A percentile compares a stretch with the other conserved stretches of the same genome.
Evolutionary conservation across 352 stramenopile species (phyloP).

Genomic region (Blastocystis sp.): DNA sequence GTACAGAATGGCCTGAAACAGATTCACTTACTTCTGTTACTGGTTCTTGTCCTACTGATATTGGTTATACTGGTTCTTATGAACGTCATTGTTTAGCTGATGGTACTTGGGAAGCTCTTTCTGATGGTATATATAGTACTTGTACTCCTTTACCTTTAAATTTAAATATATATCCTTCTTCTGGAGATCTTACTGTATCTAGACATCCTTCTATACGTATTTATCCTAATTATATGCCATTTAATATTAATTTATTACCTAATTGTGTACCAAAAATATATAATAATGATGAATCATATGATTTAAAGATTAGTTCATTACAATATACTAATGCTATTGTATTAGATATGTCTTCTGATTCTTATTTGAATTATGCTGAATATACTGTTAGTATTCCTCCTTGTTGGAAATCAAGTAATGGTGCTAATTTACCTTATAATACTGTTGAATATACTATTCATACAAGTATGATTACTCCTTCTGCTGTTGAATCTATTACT

Average conservation of each 20-base stretch:
- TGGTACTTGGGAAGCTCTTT: constrained; percentile 21
- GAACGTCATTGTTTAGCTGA: constrained; percentile 3
- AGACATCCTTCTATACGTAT: no score
- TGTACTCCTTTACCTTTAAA: constrained; percentile 1
- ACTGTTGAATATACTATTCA: constrained; percentile 15
- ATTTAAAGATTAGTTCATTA: no score
- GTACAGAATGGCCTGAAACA: neutral
- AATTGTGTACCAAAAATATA: no score
- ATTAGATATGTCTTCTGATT: no score
- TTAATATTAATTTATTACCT: no score
- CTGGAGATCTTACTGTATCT: constrained; percentile 16
- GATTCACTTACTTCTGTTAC: neutral
- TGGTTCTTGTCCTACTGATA: neutral
- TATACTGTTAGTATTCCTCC: constrained; percentile 24
- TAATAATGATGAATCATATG: no score
- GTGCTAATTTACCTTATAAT: constrained; percentile 1
- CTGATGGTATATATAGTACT: neutral
- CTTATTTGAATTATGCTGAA: constrained; percentile 28
- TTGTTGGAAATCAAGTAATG: constrained; percentile 15
- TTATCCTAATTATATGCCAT: no score
- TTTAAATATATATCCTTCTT: constrained; percentile 19
- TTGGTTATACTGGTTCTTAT: constrained; percentile 9
- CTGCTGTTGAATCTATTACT: neutral
- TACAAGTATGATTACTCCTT: constrained; percentile 12
- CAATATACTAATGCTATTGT: no score